These are phyloP conservation scores for Starmerella bacillaris DNA, from an alignment of 805 yeast species.

Conservation along the genomic window DNA sequence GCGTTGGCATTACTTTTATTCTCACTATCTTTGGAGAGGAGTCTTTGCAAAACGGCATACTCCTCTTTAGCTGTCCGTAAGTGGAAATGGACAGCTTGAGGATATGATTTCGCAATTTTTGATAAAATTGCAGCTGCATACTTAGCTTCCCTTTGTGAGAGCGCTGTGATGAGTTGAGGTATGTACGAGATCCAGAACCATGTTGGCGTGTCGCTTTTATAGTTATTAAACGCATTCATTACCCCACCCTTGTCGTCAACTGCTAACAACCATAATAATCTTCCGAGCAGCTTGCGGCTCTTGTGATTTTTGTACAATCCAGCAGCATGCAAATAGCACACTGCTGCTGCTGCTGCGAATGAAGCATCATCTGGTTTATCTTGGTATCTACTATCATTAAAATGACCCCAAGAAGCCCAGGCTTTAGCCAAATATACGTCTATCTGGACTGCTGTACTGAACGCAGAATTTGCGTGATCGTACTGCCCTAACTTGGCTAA, in stretches of 20 bases:
- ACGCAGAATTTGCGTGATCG: conserved; percentile 94
- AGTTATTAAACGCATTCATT: conserved; percentile 74
- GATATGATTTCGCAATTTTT: conserved; percentile 87
- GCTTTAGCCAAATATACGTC: conserved; percentile 90
- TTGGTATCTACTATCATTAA: conserved; percentile 72
- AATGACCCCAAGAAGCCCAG: conserved; percentile 99
- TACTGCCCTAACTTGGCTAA: conserved; percentile 73
- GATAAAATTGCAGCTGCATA: conserved; percentile 75
- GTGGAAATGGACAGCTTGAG: conserved; percentile 94
- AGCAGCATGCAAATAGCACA: conserved; percentile 94
- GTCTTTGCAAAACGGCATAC: conserved; percentile 65
- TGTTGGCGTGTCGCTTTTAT: conserved; percentile 90
- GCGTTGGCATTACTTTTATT: neutral
- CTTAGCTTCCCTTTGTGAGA: conserved; percentile 80
- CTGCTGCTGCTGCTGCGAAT: conserved; percentile 81
- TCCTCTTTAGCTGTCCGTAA: conserved; percentile 90
- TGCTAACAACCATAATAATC: conserved; percentile 84
- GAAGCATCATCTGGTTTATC: conserved; percentile 66
- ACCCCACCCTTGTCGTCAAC: conserved; percentile 76
- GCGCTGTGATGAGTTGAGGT: conserved; percentile 77
- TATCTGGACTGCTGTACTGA: conserved; percentile 93
- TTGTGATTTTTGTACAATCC: conserved; percentile 87
- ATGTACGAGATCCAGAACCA: conserved; percentile 99
- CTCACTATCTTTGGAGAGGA: conserved; percentile 1
- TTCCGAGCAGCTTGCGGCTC: conserved; percentile 67